phyloP scores from a whole-genome alignment of 1,284 basidiomycete genomes.

The Cystobasidium sp. region DNA sequence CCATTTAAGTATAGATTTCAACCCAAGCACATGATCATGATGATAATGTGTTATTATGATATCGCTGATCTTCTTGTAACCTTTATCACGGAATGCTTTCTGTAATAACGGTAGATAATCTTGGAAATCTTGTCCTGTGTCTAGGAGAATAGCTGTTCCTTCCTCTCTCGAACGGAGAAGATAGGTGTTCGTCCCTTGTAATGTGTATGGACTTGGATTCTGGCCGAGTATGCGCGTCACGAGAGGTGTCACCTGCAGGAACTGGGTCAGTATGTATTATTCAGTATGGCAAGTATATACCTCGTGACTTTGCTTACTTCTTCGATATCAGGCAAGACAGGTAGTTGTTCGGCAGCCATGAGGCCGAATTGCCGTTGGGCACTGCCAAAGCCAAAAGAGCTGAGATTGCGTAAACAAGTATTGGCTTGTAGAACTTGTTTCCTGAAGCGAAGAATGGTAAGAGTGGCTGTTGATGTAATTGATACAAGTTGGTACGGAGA shows the following conservation, averaged over 20 bases:
- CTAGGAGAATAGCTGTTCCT: slow-evolving; percentile 71
- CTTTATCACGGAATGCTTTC: slow-evolving; percentile 57
- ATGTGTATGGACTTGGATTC: slow-evolving; percentile 85
- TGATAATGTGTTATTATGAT: slow-evolving; percentile 92
- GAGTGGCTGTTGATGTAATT: too few relatives aligned
- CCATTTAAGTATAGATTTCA: slow-evolving; percentile 71
- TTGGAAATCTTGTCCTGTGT: slow-evolving; percentile 80
- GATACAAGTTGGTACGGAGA: not conserved
- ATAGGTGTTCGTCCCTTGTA: slow-evolving; percentile 95
- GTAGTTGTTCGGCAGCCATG: slow-evolving; percentile 27
- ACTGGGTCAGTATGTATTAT: not conserved
- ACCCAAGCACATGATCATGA: slow-evolving; percentile 79
- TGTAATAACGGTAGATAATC: slow-evolving; percentile 72
- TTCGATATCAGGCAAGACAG: slow-evolving; percentile 24
- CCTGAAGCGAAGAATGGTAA: not conserved
- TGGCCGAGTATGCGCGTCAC: slow-evolving; percentile 63
- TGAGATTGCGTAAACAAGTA: not conserved
- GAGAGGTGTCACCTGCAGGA: slow-evolving; percentile 55
- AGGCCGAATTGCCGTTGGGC: not conserved
- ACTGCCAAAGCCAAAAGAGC: not conserved
- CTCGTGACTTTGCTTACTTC: slow-evolving; percentile 6
- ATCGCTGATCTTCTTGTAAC: slow-evolving; percentile 65
- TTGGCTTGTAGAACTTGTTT: not conserved
- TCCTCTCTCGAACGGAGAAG: slow-evolving; percentile 61
- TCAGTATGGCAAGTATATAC: too few relatives aligned